phyloP scores from a whole-genome alignment of 1,284 basidiomycete genomes.

The Sanghuangporus sanghuang region DNA sequence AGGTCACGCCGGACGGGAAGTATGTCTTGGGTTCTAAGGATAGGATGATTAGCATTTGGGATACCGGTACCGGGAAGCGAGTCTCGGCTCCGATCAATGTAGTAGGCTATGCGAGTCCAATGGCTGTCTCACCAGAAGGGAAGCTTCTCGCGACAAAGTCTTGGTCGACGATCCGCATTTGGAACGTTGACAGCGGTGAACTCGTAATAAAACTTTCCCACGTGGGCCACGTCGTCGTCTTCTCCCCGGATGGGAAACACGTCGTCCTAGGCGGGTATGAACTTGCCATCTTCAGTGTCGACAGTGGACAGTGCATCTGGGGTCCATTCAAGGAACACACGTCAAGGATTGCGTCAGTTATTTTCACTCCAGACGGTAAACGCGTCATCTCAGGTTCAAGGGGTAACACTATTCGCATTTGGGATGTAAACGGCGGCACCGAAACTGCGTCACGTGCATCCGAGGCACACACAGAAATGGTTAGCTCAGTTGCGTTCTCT shows the following conservation, averaged over 20 bases:
- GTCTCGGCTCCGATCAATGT: neutral
- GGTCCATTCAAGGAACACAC: neutral
- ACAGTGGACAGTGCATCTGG: neutral
- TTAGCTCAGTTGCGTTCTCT: constrained; percentile 1
- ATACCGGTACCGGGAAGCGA: neutral
- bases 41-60: neutral
- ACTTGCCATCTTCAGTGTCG: neutral
- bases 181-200: neutral
- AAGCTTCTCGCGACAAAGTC: neutral
- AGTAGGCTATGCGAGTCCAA: too few species aligned
- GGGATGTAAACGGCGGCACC: too few species aligned
- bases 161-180: too few species aligned
- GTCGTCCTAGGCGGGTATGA: neutral
- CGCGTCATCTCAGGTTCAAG: too few species aligned
- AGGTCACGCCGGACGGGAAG: too few species aligned
- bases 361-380: too few species aligned
- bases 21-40: constrained; percentile 19
- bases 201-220: neutral
- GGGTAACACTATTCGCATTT: too few species aligned
- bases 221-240: neutral
- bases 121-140: constrained; percentile 23
- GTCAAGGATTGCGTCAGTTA: too few species aligned
- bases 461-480: too few species aligned
- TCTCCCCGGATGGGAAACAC: neutral
- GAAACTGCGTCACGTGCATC: too few species aligned